Evolutionary conservation across 2,329 filamentous ascomycete genomes (phyloP), one percentile per base, ranked within the genome.

Genomic region (Celoporthe dispersa): DNA sequence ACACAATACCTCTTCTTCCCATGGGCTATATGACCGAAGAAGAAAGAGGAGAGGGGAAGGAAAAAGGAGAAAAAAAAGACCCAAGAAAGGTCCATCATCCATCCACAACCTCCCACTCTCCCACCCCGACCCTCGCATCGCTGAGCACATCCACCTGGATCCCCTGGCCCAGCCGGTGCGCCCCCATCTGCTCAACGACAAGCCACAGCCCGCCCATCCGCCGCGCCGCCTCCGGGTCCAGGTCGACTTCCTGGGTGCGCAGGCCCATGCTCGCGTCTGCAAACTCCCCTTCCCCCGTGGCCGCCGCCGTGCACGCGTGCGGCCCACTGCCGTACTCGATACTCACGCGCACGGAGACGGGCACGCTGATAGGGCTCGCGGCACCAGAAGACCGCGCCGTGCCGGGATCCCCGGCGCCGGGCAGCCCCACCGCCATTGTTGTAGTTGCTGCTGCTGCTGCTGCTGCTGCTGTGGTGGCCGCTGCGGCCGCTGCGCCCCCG

Each of bases 161-260:
- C 72, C 80, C 73, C 62, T 81, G 78, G 2, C 76, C 73, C 3
- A 75, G 75, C 33, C 77, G 75, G 33, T 77, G 78, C 55, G 79
- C 84, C 87, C 90, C 92, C 75, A 95, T 86, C 73, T 92, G 87
- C 80, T 98, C 94, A 57, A 98, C 83, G 7, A 97, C 91, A 67
- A 98, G 83, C 91, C 92, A 97, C 69, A 94, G 79, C 25, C 90
- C 90, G 28, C 87, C 86, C 3, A 31, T 33, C 12, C 80, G 80
- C 39, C 80, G 80, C 69, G 84, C 82, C 73, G 86, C 80, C n/a
- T 83, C 85, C 0, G 93, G 91, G 60, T 90, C 88, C 57, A 97
- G 81, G 80, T 97, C 91, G 66, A 97, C 86, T 73, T 95, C 91
- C 19, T 88, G 84, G 1, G 92, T 92, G 64, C 92, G 86, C 35